phyloP scores from a whole-genome alignment of 2,329 filamentous ascomycete genomes.

The Pyrenochaeta sp. region DNA sequence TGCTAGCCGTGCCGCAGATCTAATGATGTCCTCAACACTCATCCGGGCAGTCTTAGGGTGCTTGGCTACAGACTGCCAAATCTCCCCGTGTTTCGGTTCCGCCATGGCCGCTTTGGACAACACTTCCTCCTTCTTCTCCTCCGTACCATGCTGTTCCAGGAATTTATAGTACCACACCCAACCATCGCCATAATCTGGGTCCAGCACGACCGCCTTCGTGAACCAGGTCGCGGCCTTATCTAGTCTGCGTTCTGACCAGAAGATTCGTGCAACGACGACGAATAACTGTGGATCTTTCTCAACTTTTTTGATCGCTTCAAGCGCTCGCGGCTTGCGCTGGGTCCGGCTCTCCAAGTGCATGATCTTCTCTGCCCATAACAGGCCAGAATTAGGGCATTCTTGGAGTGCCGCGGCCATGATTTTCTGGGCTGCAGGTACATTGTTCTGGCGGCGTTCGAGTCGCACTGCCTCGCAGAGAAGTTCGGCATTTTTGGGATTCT shows the following conservation, averaged over 20 bases:
- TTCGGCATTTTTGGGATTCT: constrained; percentile 82
- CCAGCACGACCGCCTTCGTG: constrained; percentile 89
- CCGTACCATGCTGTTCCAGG: constrained; percentile 87
- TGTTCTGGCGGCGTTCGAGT: constrained; percentile 87
- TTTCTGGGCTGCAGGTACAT: constrained; percentile 82
- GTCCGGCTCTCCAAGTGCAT: constrained; percentile 92
- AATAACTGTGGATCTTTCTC: constrained; percentile 91
- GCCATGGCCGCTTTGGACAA: constrained; percentile 80
- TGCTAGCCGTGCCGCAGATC: constrained; percentile 72
- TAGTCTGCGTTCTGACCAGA: constrained; percentile 91
- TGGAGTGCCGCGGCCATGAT: constrained; percentile 94
- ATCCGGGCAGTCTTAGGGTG: constrained; percentile 81
- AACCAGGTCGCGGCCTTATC: constrained; percentile 98
- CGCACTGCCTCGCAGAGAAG: constrained; percentile 95
- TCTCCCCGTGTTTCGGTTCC: constrained; percentile 91
- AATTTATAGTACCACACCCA: constrained; percentile 99
- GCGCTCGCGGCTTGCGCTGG: constrained; percentile 86
- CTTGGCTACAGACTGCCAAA: constrained; percentile 88
- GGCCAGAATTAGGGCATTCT: constrained; percentile 85
- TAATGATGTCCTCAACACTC: constrained; percentile 81
- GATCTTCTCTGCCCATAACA: constrained; percentile 94
- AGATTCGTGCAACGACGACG: constrained; percentile 90
- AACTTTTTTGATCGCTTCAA: constrained; percentile 97
- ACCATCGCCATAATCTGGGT: constrained; percentile 86
- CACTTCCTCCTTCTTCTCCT: constrained; percentile 89